Base-by-base conservation (phyloP, 73 alveolate species). In the Paraurostyla sp. region DNA sequence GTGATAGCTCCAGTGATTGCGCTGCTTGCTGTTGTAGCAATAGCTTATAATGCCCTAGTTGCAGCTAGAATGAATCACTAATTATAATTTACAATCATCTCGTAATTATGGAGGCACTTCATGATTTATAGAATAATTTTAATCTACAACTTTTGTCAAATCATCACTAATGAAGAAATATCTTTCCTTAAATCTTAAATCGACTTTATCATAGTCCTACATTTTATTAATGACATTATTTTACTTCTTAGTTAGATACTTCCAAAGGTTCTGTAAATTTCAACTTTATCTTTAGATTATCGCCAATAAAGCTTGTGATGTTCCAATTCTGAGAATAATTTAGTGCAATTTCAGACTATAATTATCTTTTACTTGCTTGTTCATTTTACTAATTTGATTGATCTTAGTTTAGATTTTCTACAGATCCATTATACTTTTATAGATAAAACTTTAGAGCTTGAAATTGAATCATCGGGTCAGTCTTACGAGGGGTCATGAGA, bases 1-100 rank as follows among this genome's bases (percentile, higher is more conserved):
- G 71, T 56, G 9, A 56, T 56, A 15, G 71, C 71, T 16, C 71
- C 71, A 15, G 71, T 56, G 33, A 56, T 22, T 56, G 71, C 71
- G 9, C 36, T 15, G 22, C 71, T 56, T 16, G 71, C 71, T 22
- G 38, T 22, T 56, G 9, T 15, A 15, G 71, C 71, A 7, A 56
- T 15, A 15, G 32, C 71, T 56, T 13, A 13, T 22, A 56, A 56
- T 16, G 71, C 71, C 22, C 32, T 56, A 15, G 71, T 56, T 13
- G 71, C 71, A 13, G 71, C 71, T 56, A 56, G 7, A 15, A 56
- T 56, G 22, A 15, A 7, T 15, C 7, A 56, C 22, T 22, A 16
- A 15, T 15, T n/a, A 56, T 15, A 56, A 15, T 56, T 56, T 56
- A 56, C 71, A 18, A 56, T 56, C 71, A 56, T 56, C 32, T 15